Base-by-base conservation (phyloP, 2,329 filamentous ascomycete species). In the Magnaporthales sp. region DNA sequence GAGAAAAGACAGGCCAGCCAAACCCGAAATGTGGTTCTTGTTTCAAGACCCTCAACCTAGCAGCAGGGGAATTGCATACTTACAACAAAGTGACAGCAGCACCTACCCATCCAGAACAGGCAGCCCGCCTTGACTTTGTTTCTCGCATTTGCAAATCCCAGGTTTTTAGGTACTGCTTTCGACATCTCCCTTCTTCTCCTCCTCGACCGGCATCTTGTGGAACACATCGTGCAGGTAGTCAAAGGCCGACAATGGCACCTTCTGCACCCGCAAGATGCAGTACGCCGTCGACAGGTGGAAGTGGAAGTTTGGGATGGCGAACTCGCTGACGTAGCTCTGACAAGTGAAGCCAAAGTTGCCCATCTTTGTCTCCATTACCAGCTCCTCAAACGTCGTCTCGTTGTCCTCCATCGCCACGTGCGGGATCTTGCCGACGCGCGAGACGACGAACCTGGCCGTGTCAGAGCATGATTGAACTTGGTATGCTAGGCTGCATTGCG, bases 211-310 rank as follows among this genome's bases (percentile, higher is more conserved):
- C 8, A 58, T 10, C 54, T 26, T 58, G 54, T 58, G 54, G n/a
- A 58, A 26, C 54, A 58, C 54, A 26, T 58, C 54, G 7, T 3
- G 24, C 11, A 87, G 70, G 71, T 79, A 88, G 70, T 88, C 84
- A 24, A 69, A 46, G 79, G 89, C 89, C 11, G 86, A 86, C 31
- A 90, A 27, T 1, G 80, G 80, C 19, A 88, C 83, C 0, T 86
- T 86, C 73, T 83, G 80, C 62, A 76, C 78, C 63, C 86, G 77
- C 70, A 89, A 71, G 64, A 90, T 83, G 2, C 73, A 77, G 73
- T 89, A 89, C 8, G 83, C 81, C 6, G 80, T 86, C 30, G 51
- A 80, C 4, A 84, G 68, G 70, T 89, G 87, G 73, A 89, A 89
- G 74, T 80, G 86, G 71, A 88, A 80, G 72, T 89, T 88, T 11